A percentile compares a stretch with the other conserved stretches of the same genome.
These are phyloP conservation scores for Aspergillus japonicus DNA, from an alignment of 2,329 filamentous ascomycete genomes.

Conservation along the genomic window DNA sequence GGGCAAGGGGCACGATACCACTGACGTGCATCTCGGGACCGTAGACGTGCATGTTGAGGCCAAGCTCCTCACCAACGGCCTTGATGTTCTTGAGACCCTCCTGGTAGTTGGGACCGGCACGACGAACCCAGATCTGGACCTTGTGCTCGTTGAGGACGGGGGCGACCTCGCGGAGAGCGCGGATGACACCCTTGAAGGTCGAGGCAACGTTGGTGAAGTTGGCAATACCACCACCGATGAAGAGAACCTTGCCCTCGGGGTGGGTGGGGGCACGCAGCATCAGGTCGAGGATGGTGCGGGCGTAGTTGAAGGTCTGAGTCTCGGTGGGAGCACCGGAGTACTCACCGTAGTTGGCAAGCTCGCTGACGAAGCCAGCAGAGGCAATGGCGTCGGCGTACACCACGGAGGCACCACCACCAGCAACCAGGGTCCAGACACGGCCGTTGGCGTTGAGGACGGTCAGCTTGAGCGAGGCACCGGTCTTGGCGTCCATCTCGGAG, in stretches of 20 bases:
- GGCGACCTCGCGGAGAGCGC: constrained; percentile 86
- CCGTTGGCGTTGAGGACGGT: constrained; percentile 90
- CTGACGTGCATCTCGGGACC: constrained; percentile 84
- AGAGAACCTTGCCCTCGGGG: constrained; percentile 94
- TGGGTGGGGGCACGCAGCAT: constrained; percentile 87
- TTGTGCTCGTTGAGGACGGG: constrained; percentile 90
- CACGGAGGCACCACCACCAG: constrained; percentile 98
- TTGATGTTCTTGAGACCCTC: constrained; percentile 99
- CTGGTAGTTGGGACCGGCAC: constrained; percentile 96
- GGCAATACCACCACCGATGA: constrained; percentile 99
- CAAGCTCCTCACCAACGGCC: constrained; percentile 87
- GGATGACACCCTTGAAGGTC: constrained; percentile 99
- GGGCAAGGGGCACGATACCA: constrained; percentile 91
- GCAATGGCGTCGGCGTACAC: constrained; percentile 99
- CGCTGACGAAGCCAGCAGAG: constrained; percentile 88
- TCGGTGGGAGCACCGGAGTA: constrained; percentile 99
- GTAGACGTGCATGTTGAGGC: constrained; percentile 90
- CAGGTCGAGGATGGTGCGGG: constrained; percentile 91
- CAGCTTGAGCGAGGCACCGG: constrained; percentile 96
- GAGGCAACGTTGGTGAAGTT: constrained; percentile 99
- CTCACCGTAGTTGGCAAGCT: constrained; percentile 99
- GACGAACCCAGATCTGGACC: constrained; percentile 92
- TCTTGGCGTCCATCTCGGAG: constrained; percentile 97
- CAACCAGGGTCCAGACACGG: constrained; percentile 96
- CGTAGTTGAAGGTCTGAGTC: constrained; percentile 99